Percentiles rank a stretch among this genome's conserved stretches.
Conservation (phyloP, 306 rosid species). For the Heteromeles arbutifolia region DNA sequence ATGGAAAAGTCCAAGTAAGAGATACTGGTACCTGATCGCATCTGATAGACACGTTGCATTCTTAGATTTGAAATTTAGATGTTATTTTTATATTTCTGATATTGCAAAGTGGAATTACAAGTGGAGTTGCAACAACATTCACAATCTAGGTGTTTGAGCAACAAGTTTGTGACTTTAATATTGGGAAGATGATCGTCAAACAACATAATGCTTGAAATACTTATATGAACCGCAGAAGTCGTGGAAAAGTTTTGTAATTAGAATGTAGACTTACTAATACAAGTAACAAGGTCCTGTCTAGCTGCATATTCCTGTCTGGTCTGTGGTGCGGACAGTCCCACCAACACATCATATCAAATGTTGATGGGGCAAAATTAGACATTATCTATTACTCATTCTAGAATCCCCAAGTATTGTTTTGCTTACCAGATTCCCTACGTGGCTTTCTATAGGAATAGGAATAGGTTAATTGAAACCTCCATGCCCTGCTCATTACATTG, state of each 20-base stretch:
- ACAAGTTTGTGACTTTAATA: neutral
- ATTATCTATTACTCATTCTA: neutral
- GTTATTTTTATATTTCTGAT: neutral
- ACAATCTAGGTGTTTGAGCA: neutral
- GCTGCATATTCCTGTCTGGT: neutral
- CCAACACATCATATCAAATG: neutral
- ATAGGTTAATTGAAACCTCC: neutral
- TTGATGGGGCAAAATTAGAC: neutral
- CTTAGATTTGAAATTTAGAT: neutral
- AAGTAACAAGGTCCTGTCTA: neutral
- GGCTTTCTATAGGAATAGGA: neutral
- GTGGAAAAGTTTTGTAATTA: neutral
- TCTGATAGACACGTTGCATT: neutral
- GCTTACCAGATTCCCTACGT: neutral
- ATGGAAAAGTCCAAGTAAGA: conserved; percentile 90
- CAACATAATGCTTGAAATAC: neutral
- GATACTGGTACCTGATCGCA: neutral
- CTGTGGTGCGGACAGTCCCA: neutral
- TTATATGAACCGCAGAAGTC: neutral
- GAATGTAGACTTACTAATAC: neutral
- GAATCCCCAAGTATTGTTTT: neutral
- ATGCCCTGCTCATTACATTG: neutral
- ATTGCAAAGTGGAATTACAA: neutral
- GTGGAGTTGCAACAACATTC: neutral
- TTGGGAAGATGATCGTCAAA: neutral